Conservation (phyloP, 1,284 basidiomycete species). For the Ganoderma lucidum region DNA sequence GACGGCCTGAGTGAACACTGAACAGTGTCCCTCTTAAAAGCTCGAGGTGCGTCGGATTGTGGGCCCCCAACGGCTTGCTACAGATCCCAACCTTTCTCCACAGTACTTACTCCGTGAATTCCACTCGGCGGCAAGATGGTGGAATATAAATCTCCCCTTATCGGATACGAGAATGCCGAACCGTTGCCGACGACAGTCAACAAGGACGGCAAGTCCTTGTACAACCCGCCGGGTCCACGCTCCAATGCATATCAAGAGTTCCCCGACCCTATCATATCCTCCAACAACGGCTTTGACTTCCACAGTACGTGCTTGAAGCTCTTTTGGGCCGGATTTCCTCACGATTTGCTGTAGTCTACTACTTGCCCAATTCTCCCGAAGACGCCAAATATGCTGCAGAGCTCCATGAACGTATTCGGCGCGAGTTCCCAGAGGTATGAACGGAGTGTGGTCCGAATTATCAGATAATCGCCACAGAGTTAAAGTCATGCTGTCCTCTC, state of each 20-base stretch:
- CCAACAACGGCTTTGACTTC: slow-evolving; percentile 72
- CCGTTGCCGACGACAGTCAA: slow-evolving; percentile 59
- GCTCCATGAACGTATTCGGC: slow-evolving; percentile 67
- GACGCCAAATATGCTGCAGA: slow-evolving; percentile 62
- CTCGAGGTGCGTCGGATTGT: not conserved
- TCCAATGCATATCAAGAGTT: slow-evolving; percentile 62
- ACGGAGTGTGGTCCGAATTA: no score
- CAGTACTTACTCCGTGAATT: not conserved
- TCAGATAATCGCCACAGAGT: not conserved
- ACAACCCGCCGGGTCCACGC: slow-evolving; percentile 53
- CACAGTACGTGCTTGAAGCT: slow-evolving; percentile 54
- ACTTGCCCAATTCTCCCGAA: slow-evolving; percentile 55
- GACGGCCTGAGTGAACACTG: no score
- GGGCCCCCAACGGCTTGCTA: not conserved
- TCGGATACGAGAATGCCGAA: slow-evolving; percentile 53
- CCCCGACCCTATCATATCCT: slow-evolving; percentile 57
- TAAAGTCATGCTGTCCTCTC: not conserved
- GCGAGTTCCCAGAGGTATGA: slow-evolving; percentile 75
- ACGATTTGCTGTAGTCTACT: slow-evolving; percentile 60
- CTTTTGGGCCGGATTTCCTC: not conserved
- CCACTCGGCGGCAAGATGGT: slow-evolving; percentile 7
- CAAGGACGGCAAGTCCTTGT: slow-evolving; percentile 66
- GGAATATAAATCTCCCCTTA: slow-evolving; percentile 49
- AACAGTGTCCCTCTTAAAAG: not conserved
- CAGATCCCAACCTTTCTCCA: not conserved